Base-by-base conservation (phyloP, 2,329 filamentous ascomycete species). In the Fusarium algeriense region DNA sequence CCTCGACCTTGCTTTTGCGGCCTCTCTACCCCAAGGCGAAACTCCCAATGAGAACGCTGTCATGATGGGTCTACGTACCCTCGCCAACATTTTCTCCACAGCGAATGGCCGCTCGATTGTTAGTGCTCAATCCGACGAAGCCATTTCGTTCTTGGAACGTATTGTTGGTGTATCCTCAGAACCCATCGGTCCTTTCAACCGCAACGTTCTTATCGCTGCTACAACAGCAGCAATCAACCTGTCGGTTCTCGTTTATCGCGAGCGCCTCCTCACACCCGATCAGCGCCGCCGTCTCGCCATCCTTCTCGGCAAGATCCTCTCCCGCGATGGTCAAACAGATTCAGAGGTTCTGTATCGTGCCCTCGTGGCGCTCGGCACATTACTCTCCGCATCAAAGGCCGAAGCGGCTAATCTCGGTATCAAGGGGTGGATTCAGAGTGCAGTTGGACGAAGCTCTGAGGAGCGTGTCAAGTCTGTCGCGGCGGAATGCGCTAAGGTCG, bases 221-320 rank as follows among this genome's bases (percentile, higher is more conserved):
- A 90, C 93, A 2, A 97, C 96, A 0, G 86, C 93, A 0, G 91
- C 92, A 65, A 91, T 98, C 78, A 98, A 99, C 81, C 92, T 93
- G 70, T 87, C 94, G 0, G 93, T 97, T 2, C 86, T 95, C 14
- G 87, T 93, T 12, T 71, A 82, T 34, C 82, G 83, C 55, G 80
- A 85, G 71, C 85, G 80, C 67, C 81, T 81, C 64, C 80, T 80
- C 61, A 76, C 62, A 35, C 78, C 64, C 37, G 80, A 75, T 53
- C 78, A 78, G 37, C 78, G 78, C 20, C 78, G 79, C 20, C 76
- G 80, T 13, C 82, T 94, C 7, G 78, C 93, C 4, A 85, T 89
- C 34, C 85, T 91, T 8, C 80, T 95, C 1, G 87, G 87, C 3
- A 85, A 86, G 60, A 86, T 95, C 2, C 81, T 97, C 2, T 82